A percentile compares a stretch with the other conserved stretches of the same genome.
Conservation (phyloP, 108 stramenopile genomes). For the Schizochytrium sp. region DNA sequence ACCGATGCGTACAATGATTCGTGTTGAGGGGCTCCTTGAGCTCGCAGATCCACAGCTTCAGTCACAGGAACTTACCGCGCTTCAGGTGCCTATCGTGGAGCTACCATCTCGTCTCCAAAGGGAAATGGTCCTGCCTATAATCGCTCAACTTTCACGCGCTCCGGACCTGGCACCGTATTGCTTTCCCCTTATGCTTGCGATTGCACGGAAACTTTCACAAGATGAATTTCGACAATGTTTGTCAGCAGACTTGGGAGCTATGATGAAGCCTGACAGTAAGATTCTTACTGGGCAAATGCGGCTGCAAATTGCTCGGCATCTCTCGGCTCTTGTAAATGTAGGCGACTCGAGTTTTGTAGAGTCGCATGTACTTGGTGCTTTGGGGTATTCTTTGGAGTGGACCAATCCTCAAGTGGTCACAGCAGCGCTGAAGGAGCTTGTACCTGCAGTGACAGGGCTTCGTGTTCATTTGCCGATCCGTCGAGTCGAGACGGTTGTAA, state of each 20-base stretch:
- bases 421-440: constrained; percentile 38
- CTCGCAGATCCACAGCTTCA: constrained; percentile 1
- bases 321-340: neutral
- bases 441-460: constrained; percentile 11
- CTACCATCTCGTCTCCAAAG: constrained; percentile 4
- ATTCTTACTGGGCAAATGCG: neutral
- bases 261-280: neutral
- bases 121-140: neutral
- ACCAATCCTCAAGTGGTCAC: neutral
- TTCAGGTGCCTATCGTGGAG: neutral
- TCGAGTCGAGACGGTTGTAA: neutral
- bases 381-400: neutral
- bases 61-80: constrained; percentile 5
- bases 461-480: neutral
- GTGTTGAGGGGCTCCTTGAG: constrained; percentile 20
- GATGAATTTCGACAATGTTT: neutral
- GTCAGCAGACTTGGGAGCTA: neutral
- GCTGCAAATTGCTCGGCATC: constrained; percentile 37
- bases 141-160: neutral
- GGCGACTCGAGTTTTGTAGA: neutral
- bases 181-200: neutral
- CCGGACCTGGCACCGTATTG: constrained; percentile 34
- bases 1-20: neutral
- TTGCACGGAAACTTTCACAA: neutral
- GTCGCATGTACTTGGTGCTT: neutral